These are phyloP conservation scores for Diplodia corticola DNA, from an alignment of 2,329 filamentous ascomycete species.

Conservation along the genomic window DNA sequence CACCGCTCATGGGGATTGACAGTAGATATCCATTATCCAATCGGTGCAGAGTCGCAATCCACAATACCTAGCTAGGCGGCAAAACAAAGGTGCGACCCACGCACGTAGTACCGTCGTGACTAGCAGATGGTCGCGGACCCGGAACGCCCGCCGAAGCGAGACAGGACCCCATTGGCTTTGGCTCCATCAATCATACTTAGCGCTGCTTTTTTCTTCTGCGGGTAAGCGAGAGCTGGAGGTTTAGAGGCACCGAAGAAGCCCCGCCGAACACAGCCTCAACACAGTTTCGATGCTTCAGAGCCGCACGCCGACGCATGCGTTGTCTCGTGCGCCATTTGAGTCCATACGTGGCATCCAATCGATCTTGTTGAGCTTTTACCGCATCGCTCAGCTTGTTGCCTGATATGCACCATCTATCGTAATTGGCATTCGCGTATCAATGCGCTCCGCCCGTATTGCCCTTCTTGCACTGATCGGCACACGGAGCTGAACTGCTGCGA, in stretches of 20 bases:
- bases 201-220: neutral
- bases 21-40: neutral
- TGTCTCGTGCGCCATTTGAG: neutral
- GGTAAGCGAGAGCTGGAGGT: neutral
- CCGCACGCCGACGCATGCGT: neutral
- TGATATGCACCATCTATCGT: neutral
- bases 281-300: too few species aligned
- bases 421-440: neutral
- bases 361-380: neutral
- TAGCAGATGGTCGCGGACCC: neutral
- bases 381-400: neutral
- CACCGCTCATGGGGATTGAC: neutral
- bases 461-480: neutral
- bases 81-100: neutral
- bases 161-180: neutral
- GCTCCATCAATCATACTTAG: too few species aligned
- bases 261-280: neutral
- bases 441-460: neutral
- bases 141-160: neutral
- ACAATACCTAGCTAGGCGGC: too few species aligned
- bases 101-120: neutral
- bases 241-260: neutral
- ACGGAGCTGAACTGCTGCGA: neutral
- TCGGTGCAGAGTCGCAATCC: neutral
- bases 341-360: neutral